Base-by-base conservation (phyloP, 305 asterid species). In the Fraxinus angustifolia region DNA sequence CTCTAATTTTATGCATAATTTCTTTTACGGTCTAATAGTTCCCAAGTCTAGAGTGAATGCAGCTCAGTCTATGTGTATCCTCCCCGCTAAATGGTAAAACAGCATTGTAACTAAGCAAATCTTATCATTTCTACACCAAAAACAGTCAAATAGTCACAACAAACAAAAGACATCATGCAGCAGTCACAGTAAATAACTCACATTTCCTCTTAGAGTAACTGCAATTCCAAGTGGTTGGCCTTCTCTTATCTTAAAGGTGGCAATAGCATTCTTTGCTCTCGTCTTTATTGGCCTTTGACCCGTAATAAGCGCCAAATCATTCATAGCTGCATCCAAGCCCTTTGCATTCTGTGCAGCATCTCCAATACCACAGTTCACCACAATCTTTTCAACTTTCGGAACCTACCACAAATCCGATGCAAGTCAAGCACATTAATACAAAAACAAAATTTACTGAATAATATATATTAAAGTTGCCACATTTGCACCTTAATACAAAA, bases 261-360 rank as follows among this genome's bases (percentile, higher is more conserved):
- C 98, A 89, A 93, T 92, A 84, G 98, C 97, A 80, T 91, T 92
- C 92, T 89, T 94, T 62, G 98, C 98, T 83, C 99, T 90, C 1
- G 98, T 96, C 90, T 94, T 96, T 53, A 92, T 80, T 0, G 99
- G 99, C 80, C 97, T 91, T 82, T 96, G 99, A 76, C 98, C 99
- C 34, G 97, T 94, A 23, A 94, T 89, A 75, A 91, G 92, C 45
- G 98, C 98, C 88, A 96, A 85, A 72, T 96, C 97, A 82, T 91
- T 96, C 85, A 96, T 71, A 76, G 98, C 98, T 38, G 99, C 98
- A 35, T 96, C 98, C 90, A 94, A 88, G 72, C 97, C 99, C 90
- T 94, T 96, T 0, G 99, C 88, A 90, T 96, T 96, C 91, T 96
- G 97, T 14, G 97, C 98, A 85, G 98, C 99, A 60, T 96, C 99